These are phyloP conservation scores for Colletotrichum filicis DNA, from an alignment of 2,329 filamentous ascomycete genomes.

Conservation along the genomic window DNA sequence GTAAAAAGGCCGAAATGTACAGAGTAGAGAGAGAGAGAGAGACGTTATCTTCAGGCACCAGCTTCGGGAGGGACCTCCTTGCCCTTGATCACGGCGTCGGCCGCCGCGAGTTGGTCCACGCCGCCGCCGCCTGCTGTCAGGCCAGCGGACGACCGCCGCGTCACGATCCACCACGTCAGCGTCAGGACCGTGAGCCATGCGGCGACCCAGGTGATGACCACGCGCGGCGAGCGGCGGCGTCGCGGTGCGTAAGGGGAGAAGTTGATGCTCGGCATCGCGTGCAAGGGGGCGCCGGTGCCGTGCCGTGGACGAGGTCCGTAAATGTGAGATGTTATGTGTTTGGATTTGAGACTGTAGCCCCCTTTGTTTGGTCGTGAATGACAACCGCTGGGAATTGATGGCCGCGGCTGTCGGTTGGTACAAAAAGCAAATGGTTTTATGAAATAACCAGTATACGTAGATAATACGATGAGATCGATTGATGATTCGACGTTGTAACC, in stretches of 20 bases:
- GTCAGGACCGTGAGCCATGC: constrained; percentile 32
- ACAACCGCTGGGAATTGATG: not conserved
- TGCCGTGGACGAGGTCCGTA: not conserved
- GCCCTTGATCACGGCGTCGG: constrained; percentile 27
- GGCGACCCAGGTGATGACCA: constrained; percentile 33
- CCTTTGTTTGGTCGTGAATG: not conserved
- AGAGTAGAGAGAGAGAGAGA: no score
- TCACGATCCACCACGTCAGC: constrained; percentile 32
- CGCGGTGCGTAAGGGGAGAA: constrained; percentile 33
- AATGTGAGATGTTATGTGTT: not conserved
- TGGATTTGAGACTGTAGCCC: not conserved
- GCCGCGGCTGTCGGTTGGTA: not conserved
- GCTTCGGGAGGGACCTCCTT: constrained; percentile 24
- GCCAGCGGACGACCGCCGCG: constrained; percentile 1
- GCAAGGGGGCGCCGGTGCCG: not conserved
- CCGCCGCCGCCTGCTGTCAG: not conserved
- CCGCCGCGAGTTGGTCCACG: not conserved
- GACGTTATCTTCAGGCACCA: not conserved
- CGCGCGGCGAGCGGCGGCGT: constrained; percentile 20
- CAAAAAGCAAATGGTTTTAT: no score
- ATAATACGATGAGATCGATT: not conserved
- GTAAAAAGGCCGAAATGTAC: no score
- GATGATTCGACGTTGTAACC: not conserved
- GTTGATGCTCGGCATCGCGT: constrained; percentile 13
- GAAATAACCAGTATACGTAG: no score